phyloP scores from a whole-genome alignment of 1,284 basidiomycete genomes.

The Inonotus obliquus region DNA sequence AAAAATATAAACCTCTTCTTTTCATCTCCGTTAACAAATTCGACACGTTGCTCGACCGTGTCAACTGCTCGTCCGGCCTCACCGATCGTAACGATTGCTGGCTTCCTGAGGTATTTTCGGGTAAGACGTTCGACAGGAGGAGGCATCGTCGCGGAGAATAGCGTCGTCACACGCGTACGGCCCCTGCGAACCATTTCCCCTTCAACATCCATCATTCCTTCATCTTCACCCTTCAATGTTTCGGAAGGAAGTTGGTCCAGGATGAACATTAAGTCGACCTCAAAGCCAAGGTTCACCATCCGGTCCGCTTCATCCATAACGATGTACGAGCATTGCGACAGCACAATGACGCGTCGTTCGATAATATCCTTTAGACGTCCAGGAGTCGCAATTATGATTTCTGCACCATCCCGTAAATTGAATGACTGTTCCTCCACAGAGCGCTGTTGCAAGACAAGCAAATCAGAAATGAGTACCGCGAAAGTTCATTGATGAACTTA shows the following conservation, averaged over 20 bases:
- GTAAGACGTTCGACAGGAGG: conserved; percentile 92
- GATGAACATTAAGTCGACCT: conserved; percentile 91
- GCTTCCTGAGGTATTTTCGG: conserved; percentile 87
- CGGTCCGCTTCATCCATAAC: conserved; percentile 99
- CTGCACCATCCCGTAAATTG: conserved; percentile 90
- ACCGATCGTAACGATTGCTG: conserved; percentile 96
- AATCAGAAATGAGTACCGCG: neutral
- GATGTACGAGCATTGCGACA: conserved; percentile 95
- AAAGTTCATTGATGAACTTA: conserved; percentile 36
- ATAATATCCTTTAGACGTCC: conserved; percentile 97
- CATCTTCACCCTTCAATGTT: conserved; percentile 80
- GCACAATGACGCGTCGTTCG: conserved; percentile 91
- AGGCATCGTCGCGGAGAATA: conserved; percentile 99
- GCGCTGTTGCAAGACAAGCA: conserved; percentile 40
- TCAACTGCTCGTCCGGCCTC: conserved; percentile 97
- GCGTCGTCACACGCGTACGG: conserved; percentile 80
- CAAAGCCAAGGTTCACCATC: conserved; percentile 98
- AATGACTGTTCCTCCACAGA: conserved; percentile 97
- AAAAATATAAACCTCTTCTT: conserved; percentile 78
- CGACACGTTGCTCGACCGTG: conserved; percentile 94
- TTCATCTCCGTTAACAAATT: conserved; percentile 90
- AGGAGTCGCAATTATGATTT: conserved; percentile 98
- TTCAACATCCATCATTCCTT: conserved; percentile 61
- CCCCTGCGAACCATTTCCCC: conserved; percentile 66
- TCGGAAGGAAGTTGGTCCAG: conserved; percentile 88